Conservation (phyloP, 192 early-diverging fungal species). For the Gamsiella multidivaricata region DNA sequence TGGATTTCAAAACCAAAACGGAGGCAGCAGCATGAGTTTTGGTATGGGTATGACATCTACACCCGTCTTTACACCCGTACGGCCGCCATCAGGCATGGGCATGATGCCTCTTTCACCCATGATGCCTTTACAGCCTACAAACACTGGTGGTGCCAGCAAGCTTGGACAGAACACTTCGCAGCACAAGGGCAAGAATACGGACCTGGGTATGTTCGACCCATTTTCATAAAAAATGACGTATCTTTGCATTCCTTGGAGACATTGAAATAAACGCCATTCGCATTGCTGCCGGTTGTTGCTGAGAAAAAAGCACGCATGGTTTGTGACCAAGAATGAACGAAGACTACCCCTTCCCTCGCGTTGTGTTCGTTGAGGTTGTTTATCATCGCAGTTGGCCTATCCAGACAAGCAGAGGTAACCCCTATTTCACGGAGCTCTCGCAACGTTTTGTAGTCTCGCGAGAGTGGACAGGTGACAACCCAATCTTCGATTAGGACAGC, state of each 20-base stretch:
- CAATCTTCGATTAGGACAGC: too few species aligned
- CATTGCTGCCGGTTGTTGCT: too few species aligned
- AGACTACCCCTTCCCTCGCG: too few species aligned
- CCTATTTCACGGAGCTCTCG: slow-evolving; percentile 1
- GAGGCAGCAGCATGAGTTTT: slow-evolving; percentile 25
- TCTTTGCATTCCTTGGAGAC: not conserved
- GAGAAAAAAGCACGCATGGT: too few species aligned
- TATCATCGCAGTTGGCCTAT: not conserved
- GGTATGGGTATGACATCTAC: slow-evolving; percentile 27
- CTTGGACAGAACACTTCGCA: slow-evolving; percentile 10
- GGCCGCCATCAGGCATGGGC: slow-evolving; percentile 26
- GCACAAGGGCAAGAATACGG: slow-evolving; percentile 50
- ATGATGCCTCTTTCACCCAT: slow-evolving; percentile 33
- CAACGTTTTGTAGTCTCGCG: not conserved
- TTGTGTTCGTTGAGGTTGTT: too few species aligned
- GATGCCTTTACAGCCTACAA: slow-evolving; percentile 42
- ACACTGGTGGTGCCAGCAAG: slow-evolving; percentile 14
- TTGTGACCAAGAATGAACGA: too few species aligned
- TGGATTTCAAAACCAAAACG: slow-evolving; percentile 22
- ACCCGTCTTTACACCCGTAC: slow-evolving; percentile 19
- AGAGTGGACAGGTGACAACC: not conserved
- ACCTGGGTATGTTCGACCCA: slow-evolving; percentile 53
- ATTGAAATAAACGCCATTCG: too few species aligned
- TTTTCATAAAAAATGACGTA: slow-evolving; percentile 21
- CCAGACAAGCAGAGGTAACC: slow-evolving; percentile 4